Base-by-base conservation (phyloP, 371 early-diverging fungal species). In the Haplosporangium sp. region DNA sequence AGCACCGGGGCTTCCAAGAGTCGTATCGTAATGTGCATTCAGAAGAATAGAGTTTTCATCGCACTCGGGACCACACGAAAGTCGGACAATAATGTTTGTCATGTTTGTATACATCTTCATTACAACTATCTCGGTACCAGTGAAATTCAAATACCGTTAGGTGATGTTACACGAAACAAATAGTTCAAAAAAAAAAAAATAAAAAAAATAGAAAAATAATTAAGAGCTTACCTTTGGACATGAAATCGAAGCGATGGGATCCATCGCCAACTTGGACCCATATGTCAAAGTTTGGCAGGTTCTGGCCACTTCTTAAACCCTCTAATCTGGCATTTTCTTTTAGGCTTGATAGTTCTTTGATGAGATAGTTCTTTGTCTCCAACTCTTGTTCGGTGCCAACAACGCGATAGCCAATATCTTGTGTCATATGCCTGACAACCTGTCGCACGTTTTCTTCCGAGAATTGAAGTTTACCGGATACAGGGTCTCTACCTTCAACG, bases 11-110 rank as follows among this genome's bases (percentile, higher is more conserved):
- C 86, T 86, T 9, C 88, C 88, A 13, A 88, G 72, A 2, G 88
- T 91, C 1, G 92, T 88, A 74, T 93, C 94, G 69, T 88, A 92
- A 74, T 94, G 94, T 0, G 91, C 83, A 69, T 93, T 92, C 59
- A 94, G 65, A 20, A 94, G 85, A 55, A 94, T 83, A 0, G 93
- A 87, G 66, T 92, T 88, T 27, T 88, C 59, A 70, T 91, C 87
- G 84, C 93, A 93, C 57, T 67, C 79, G 39, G 85, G 85, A 0
- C 91, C 91, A 70, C 93, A 93, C 7, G 92, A 89, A 17, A 94
- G 71, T 9, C 90, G 88, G 10, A 91, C 94, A 69, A 92, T 85
- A 53, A 94, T 88, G 70, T 92, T 93, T 57, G 93, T 91, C 60
- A 93, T 85, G 71, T 93, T 92, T 17, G 86, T 85, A 70, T 92